Evolutionary conservation across 2,329 filamentous ascomycete genomes (phyloP).

Genomic region (Davidsoniella neocaledoniae): DNA sequence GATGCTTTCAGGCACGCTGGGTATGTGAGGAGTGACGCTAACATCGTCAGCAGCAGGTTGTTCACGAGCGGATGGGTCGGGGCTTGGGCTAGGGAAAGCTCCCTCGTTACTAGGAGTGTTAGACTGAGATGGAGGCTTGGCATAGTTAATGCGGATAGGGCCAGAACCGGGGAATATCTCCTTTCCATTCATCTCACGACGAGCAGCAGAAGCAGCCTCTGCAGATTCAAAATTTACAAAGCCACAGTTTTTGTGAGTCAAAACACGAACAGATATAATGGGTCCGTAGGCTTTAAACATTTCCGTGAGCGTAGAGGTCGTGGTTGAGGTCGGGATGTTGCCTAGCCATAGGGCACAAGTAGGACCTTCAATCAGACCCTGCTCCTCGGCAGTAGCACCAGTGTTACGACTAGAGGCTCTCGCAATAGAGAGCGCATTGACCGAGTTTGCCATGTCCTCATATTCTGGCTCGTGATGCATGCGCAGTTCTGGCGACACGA

Average conservation of each 20-base stretch:
- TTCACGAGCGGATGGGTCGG: constrained; percentile 57
- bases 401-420: constrained; percentile 49
- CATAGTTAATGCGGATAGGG: constrained; percentile 89
- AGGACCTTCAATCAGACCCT: constrained; percentile 60
- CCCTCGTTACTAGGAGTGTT: constrained; percentile 81
- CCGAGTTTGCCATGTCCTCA: constrained; percentile 63
- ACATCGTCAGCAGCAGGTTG: constrained; percentile 7
- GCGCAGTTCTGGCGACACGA: constrained; percentile 59
- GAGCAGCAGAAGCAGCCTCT: constrained; percentile 81
- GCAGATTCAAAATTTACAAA: constrained; percentile 94
- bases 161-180: constrained; percentile 97
- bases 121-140: constrained; percentile 82
- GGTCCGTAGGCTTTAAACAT: constrained; percentile 90
- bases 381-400: constrained; percentile 57
- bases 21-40: constrained; percentile 15
- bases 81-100: constrained; percentile 77
- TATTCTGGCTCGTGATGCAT: constrained; percentile 62
- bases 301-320: constrained; percentile 80
- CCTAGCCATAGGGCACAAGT: constrained; percentile 93
- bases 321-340: constrained; percentile 92
- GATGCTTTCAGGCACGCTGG: constrained; percentile 39
- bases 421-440: constrained; percentile 62
- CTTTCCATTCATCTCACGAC: constrained; percentile 78
- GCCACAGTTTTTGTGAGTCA: constrained; percentile 97
- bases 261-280: constrained; percentile 78